Evolutionary conservation across 2,329 filamentous ascomycete genomes (phyloP).

Genomic region (Colletotrichum brevisporum): DNA sequence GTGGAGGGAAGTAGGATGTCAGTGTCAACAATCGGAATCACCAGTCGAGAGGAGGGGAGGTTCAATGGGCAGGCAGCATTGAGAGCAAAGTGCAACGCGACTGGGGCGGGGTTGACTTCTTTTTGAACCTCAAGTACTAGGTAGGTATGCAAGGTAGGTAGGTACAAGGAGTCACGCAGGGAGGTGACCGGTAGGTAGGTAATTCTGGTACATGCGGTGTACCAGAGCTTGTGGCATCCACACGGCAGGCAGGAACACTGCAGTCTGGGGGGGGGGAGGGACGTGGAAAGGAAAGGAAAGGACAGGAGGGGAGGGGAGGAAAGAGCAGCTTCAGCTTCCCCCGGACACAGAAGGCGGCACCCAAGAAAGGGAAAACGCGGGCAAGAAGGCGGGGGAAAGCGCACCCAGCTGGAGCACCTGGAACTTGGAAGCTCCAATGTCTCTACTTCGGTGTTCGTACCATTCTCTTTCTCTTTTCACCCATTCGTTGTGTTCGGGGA

Average conservation of each 20-base stretch:
- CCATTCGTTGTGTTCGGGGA: background rate
- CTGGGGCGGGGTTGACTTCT: conserved; percentile 10
- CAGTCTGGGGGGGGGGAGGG: no score
- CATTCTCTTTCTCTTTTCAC: background rate
- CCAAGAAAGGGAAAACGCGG: conserved; percentile 4
- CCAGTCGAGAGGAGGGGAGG: background rate
- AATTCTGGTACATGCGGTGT: no score
- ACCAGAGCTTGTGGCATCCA: no score
- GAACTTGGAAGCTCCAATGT: background rate
- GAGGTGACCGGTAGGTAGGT: no score
- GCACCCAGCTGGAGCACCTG: background rate
- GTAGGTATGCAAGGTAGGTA: no score
- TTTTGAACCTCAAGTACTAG: conserved; percentile 27
- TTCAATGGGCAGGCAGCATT: background rate
- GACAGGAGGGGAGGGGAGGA: background rate
- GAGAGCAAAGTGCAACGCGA: background rate
- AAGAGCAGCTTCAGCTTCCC: background rate
- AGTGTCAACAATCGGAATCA: background rate
- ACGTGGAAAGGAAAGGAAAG: no score
- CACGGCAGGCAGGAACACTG: no score
- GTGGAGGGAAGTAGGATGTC: background rate
- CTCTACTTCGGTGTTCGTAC: background rate
- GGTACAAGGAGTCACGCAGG: no score
- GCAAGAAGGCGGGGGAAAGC: conserved; percentile 2
- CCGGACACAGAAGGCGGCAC: background rate